Percentiles rank a stretch among this genome's conserved stretches.
Evolutionary conservation across 2,329 filamentous ascomycete genomes (phyloP).

Genomic region (Chrysoporthe deuterocubensis): DNA sequence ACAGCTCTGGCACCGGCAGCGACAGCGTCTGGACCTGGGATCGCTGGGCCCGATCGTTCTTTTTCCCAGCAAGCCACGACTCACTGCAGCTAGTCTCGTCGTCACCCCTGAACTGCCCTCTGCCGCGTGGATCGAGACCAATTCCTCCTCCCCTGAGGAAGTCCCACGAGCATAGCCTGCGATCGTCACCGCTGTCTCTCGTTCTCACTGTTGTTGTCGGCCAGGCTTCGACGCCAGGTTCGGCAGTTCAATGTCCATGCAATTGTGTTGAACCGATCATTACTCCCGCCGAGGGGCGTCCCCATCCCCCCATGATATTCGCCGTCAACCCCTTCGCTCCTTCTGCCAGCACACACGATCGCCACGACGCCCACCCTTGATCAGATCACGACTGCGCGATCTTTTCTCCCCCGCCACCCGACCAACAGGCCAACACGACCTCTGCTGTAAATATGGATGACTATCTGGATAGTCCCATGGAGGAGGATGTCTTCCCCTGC

Average conservation of each 20-base stretch:
- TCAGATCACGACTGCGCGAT: not conserved
- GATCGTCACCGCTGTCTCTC: not conserved
- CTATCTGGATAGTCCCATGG: conserved; percentile 68
- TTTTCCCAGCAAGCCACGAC: conserved; percentile 4
- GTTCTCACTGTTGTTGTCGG: not conserved
- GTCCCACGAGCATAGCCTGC: not conserved
- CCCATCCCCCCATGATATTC: conserved; percentile 17
- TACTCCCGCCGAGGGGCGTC: conserved; percentile 17
- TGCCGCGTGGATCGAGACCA: not conserved
- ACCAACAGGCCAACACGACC: conserved; percentile 28
- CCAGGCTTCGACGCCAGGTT: conserved; percentile 4
- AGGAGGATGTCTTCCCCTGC: conserved; percentile 87
- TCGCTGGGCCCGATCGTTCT: conserved; percentile 3
- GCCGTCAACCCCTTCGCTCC: conserved; percentile 12
- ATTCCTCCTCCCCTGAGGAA: not conserved
- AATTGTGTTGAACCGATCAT: conserved; percentile 7
- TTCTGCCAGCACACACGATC: conserved; percentile 6
- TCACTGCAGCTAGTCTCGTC: conserved; percentile 10
- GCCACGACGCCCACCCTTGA: conserved; percentile 13
- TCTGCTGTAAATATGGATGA: conserved; percentile 54
- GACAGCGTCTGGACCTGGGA: conserved; percentile 16
- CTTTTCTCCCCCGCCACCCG: not conserved
- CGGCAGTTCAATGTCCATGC: conserved; percentile 10
- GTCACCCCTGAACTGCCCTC: conserved; percentile 8
- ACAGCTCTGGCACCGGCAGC: not conserved